Evolutionary conservation across 2,329 filamentous ascomycete genomes (phyloP), one percentile per base, ranked within the genome.

Genomic region (Sporothrix brasiliensis): DNA sequence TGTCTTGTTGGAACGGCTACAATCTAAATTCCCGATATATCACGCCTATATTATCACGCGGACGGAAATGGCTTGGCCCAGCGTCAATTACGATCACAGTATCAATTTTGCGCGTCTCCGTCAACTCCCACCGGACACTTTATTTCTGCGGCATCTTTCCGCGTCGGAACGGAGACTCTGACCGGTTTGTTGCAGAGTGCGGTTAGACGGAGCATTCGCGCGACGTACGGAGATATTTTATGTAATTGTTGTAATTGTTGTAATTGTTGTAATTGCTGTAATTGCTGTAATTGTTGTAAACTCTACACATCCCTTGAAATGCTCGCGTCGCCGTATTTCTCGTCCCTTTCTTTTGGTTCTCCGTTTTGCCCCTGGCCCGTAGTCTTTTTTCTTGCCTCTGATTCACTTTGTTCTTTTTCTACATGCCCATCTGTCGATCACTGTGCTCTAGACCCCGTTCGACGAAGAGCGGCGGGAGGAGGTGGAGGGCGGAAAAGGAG

Each of bases 361-460:
- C 41, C 41, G 41, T 63, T 21, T 44, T 24, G 58, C 39, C 39
- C 39, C 58, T 63, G 58, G 2, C 58, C 21, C 21, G 16, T 47
- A n/a, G 21, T 27, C 2, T 34, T 6, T 10, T 24, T 5, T 10
- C n/a, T 47, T 19, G 2, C 3, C 13, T 39, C 39, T 63, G 41
- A 5, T 16, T 16, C 39, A 39, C 58, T 61, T 61, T 39, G 24
- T n/a, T 16, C 39, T 27, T 21, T 5, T 21, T 47, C 24, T 27
- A 10, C 24, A 27, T 14, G 41, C 13, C 54, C n/a, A 5, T 21
- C 41, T 34, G 61, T 65, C 61, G 61, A 65, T 65, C 61, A 65
- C 44, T 34, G 47, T 14, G 61, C 61, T 65, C 61, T 44, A 65
- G 61, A 50, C 61, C 60, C 61, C 61, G 24, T 65, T 50, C 14